phyloP scores from a whole-genome alignment of 139 green algal species.

The Chlamydomonas sphaeroides region DNA sequence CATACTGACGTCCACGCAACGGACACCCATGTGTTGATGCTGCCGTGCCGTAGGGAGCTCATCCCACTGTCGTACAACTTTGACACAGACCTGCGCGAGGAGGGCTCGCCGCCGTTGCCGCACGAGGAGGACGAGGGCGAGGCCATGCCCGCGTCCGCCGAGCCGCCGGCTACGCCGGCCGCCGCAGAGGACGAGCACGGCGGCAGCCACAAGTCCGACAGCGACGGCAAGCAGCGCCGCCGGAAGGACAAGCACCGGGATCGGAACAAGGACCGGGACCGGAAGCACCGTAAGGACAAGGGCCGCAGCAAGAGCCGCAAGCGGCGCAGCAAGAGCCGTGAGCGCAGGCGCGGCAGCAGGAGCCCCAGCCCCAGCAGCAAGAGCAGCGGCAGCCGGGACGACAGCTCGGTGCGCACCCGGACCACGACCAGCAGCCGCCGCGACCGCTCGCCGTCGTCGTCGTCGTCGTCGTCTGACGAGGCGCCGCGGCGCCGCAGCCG shows the following conservation, averaged over 20 bases:
- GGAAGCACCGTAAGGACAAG: background rate
- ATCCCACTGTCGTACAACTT: slow-evolving; percentile 19
- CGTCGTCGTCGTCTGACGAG: background rate
- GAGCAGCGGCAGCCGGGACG: background rate
- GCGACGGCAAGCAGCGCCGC: background rate
- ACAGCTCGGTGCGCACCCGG: background rate
- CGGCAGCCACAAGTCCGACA: too few species aligned
- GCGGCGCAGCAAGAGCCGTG: background rate
- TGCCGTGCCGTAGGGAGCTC: background rate
- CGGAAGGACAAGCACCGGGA: background rate
- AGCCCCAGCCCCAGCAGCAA: background rate
- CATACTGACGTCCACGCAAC: too few species aligned
- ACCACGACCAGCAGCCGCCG: background rate
- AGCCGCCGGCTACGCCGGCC: too few species aligned
- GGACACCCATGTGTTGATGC: too few species aligned
- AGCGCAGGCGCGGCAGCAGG: background rate
- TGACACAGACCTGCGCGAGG: background rate
- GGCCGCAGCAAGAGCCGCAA: background rate
- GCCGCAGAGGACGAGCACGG: too few species aligned
- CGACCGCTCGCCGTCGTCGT: background rate
- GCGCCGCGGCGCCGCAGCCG: too few species aligned
- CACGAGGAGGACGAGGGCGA: background rate
- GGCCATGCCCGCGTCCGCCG: too few species aligned
- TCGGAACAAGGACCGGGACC: background rate
- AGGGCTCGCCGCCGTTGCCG: background rate